Evolutionary conservation across 2,329 filamentous ascomycete species (phyloP), one percentile per base, ranked within the genome.

Genomic region (Aspergillus neotritici): DNA sequence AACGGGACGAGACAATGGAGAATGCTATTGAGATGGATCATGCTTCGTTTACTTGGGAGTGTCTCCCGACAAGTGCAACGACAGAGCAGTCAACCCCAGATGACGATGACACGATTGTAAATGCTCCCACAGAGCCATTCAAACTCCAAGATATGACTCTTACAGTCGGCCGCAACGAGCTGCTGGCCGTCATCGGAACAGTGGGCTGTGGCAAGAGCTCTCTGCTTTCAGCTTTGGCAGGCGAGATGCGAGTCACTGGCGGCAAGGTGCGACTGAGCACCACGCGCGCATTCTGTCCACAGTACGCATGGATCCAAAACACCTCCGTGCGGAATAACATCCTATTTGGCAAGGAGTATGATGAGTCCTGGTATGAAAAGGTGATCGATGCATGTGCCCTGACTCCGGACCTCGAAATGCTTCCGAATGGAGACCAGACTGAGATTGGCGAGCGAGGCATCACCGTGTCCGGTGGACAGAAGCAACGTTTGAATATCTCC

Each of bases 261-360:
- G 91, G 93, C 12, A 87, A 34, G 17, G 46, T 50, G 8, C 34
- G 31, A 8, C 6, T 45, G 34, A 41, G 35, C 13, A 30, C 34
- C 5, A 21, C 28, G n/a, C 13, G 40, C 13, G 40, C 40, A 10
- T 51, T 38, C 55, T 94, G 87, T 49, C 87, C 87, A 0, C 88
- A 94, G 61, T 90, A 89, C 57, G 85, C 87, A 0, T 94, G 88
- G 88, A 93, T 94, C 40, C 87, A 93, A 61, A 94, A 94, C 57
- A 77, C 86, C 0, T 86, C 82, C 1, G 77, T 94, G 6, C 79
- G 79, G 48, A 79, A 90, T 30, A 94, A 94, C 57, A 91, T 94
- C 44, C 67, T 85, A 1, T 94, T 94, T 57, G 87, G 87, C 9
- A 87, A 86, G 13, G 43, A 44, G 28, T 52, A 49, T n/a, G 49